These are phyloP conservation scores for Leccinum holopus DNA, from an alignment of 1,284 basidiomycete species.

Conservation along the genomic window DNA sequence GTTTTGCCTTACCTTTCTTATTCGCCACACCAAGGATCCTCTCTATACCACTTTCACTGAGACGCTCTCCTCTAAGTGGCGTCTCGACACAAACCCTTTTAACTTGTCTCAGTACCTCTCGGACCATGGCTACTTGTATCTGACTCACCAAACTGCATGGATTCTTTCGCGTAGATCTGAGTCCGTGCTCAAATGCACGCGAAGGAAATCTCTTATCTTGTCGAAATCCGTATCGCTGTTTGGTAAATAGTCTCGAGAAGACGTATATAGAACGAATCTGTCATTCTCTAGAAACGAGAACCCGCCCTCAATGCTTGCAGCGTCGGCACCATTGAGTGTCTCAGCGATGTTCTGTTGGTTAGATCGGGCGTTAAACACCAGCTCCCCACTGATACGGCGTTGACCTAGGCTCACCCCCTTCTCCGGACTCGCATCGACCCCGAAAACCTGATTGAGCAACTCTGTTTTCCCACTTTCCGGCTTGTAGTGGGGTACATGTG, in stretches of 20 bases:
- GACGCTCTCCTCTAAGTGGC: conserved; percentile 4
- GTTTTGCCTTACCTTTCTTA: conserved; percentile 3
- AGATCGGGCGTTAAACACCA: not conserved
- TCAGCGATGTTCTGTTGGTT: not conserved
- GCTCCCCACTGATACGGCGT: not conserved
- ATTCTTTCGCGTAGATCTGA: not conserved
- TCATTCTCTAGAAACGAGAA: conserved; percentile 1
- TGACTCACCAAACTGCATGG: conserved; percentile 6
- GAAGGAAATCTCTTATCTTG: conserved; percentile 1
- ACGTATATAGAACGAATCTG: conserved; percentile 7
- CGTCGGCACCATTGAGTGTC: not conserved
- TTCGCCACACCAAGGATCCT: conserved; percentile 8
- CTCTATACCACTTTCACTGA: conserved; percentile 8
- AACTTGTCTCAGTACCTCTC: not conserved
- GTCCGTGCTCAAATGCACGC: not conserved
- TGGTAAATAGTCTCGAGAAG: conserved; percentile 1
- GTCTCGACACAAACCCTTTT: conserved; percentile 6
- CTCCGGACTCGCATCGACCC: conserved; percentile 2
- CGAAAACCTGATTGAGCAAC: conserved; percentile 5
- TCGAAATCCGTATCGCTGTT: conserved; percentile 9
- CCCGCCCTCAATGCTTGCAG: conserved; percentile 1
- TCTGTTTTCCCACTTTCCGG: conserved; percentile 6
- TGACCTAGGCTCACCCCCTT: not conserved
- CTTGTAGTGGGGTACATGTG: not conserved
- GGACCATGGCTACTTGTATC: not conserved